Conservation (phyloP, 208 protist species). For the Trypanosoma boissoni region DNA sequence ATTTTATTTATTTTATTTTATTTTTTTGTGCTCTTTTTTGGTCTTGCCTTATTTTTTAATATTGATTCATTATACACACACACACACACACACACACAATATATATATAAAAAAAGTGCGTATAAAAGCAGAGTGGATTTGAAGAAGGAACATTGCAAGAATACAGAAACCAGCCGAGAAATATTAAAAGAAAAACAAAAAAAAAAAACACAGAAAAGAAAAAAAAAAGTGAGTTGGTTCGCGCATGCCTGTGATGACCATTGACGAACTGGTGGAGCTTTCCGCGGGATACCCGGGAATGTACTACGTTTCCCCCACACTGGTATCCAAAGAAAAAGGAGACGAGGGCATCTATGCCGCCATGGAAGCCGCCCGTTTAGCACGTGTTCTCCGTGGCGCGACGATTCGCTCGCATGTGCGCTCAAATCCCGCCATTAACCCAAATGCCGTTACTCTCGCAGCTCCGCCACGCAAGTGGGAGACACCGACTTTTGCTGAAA, state of each 20-base stretch:
- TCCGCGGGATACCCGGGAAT: background rate
- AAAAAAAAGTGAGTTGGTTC: too few relatives aligned
- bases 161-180: background rate
- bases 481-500: slow-evolving; percentile 7
- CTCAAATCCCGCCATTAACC: slow-evolving; percentile 21
- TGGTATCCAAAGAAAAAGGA: slow-evolving; percentile 55
- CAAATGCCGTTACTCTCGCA: slow-evolving; percentile 25
- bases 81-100: too few relatives aligned
- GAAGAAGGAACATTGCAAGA: too few relatives aligned
- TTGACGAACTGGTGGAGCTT: background rate
- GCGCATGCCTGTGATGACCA: too few relatives aligned
- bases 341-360: slow-evolving; percentile 79
- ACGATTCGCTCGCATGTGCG: slow-evolving; percentile 45
- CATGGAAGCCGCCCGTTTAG: slow-evolving; percentile 58
- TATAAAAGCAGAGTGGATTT: too few relatives aligned
- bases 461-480: slow-evolving; percentile 15
- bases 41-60: too few relatives aligned
- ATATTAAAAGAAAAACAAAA: background rate
- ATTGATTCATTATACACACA: too few relatives aligned
- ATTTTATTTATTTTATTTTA: slow-evolving; percentile 7
- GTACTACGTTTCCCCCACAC: slow-evolving; percentile 30
- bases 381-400: slow-evolving; percentile 56
- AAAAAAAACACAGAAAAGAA: background rate
- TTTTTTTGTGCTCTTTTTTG: background rate
- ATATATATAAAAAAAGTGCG: too few relatives aligned